phyloP scores from a whole-genome alignment of 2,329 filamentous ascomycete genomes.

The Daldinia sp. region DNA sequence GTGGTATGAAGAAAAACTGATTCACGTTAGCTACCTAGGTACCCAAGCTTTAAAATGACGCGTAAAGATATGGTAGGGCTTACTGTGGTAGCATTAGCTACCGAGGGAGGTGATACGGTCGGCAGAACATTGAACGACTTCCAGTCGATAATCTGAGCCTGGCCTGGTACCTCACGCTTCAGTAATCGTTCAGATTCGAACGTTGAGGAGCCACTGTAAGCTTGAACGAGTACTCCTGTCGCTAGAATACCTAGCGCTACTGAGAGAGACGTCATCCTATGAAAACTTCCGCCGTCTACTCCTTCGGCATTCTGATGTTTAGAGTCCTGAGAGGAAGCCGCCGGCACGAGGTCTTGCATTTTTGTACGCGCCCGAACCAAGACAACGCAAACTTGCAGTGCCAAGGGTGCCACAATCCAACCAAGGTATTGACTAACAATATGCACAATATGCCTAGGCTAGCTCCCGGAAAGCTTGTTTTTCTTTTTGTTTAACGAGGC shows the following conservation, averaged over 20 bases:
- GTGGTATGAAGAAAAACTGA: slow-evolving; percentile 55
- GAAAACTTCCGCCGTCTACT: not conserved
- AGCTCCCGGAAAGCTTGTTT: slow-evolving; percentile 1
- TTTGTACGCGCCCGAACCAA: not conserved
- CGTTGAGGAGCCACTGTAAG: slow-evolving; percentile 22
- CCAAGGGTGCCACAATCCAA: not conserved
- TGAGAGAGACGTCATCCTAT: slow-evolving; percentile 36
- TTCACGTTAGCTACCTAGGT: not conserved
- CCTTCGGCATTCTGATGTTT: not conserved
- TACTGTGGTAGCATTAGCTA: slow-evolving; percentile 51
- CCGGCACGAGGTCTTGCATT: slow-evolving; percentile 1
- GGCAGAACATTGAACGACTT: slow-evolving; percentile 54
- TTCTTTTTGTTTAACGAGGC: not conserved
- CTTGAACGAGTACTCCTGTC: slow-evolving; percentile 26
- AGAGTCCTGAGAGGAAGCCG: not conserved
- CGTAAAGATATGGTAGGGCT: slow-evolving; percentile 14
- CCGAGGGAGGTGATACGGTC: slow-evolving; percentile 49
- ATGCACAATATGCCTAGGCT: slow-evolving; percentile 6
- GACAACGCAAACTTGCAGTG: not conserved
- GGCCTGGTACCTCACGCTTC: slow-evolving; percentile 43
- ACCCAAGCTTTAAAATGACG: not conserved
- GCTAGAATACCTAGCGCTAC: slow-evolving; percentile 31
- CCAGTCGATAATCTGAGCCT: slow-evolving; percentile 55
- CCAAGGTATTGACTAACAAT: not conserved
- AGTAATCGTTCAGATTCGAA: slow-evolving; percentile 2